Conservation (phyloP, 225 moss, liverwort and hornwort genomes). For the Marchantia polymorpha region DNA sequence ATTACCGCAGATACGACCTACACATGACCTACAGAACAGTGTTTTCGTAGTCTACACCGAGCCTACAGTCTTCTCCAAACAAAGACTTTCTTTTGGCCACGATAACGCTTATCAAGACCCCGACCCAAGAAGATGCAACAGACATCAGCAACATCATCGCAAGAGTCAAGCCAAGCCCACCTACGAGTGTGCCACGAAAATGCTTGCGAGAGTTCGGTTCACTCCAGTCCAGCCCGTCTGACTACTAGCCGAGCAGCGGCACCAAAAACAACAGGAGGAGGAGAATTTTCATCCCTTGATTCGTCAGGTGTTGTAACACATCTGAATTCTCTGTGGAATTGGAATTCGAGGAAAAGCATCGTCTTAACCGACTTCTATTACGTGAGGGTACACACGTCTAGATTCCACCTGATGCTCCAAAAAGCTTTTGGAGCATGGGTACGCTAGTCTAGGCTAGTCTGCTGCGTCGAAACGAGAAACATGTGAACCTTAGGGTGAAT, state of each 20-base stretch:
- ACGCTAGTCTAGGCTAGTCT: neutral
- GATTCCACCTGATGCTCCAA: neutral
- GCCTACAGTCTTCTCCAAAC: neutral
- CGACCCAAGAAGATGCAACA: neutral
- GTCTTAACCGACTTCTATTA: neutral
- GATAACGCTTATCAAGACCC: neutral
- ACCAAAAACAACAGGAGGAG: neutral
- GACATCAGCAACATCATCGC: neutral
- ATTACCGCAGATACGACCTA: neutral
- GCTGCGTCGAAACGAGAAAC: neutral
- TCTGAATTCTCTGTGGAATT: neutral
- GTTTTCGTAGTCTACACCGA: neutral
- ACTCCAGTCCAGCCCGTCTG: neutral
- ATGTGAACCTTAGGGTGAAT: neutral
- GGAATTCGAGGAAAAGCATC: neutral
- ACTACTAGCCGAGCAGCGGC: neutral
- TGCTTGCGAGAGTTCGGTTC: neutral
- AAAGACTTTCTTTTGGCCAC: neutral
- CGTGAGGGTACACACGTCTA: neutral
- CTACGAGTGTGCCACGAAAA: neutral
- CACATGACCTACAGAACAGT: neutral
- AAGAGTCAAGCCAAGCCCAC: neutral
- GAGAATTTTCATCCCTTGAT: neutral
- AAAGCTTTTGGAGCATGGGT: neutral
- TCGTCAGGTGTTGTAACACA: neutral